A percentile compares a stretch with the other conserved stretches of the same genome.
Evolutionary conservation across 331 rosid genomes (phyloP).

Genomic region (Prunus yedoensis): DNA sequence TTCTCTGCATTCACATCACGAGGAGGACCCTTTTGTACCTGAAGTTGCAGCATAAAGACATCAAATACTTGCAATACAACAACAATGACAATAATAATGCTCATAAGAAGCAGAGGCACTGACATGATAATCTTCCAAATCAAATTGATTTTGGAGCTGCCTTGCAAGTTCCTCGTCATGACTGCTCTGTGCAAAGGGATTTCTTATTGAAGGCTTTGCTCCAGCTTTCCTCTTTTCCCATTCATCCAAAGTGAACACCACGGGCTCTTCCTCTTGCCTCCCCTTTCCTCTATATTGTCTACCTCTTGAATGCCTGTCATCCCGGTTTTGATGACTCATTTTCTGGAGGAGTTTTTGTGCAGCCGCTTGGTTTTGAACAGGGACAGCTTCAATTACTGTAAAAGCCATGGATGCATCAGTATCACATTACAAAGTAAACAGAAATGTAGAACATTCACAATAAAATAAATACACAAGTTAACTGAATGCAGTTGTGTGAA

Average conservation of each 20-base stretch:
- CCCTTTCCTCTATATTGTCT: constrained; percentile 59
- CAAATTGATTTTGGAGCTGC: constrained; percentile 74
- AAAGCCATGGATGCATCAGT: constrained; percentile 14
- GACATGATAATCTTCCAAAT: constrained; percentile 65
- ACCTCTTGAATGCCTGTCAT: constrained; percentile 37
- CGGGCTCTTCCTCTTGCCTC: constrained; percentile 50
- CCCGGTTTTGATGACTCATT: constrained; percentile 50
- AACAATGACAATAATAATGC: not conserved
- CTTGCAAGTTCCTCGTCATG: constrained; percentile 75
- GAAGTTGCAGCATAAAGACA: constrained; percentile 23
- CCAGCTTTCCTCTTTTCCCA: constrained; percentile 60
- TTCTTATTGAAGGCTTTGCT: constrained; percentile 31
- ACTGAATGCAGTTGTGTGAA: not conserved
- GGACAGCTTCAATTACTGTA: constrained; percentile 70
- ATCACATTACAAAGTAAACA: not conserved
- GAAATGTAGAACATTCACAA: not conserved
- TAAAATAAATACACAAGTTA: not conserved
- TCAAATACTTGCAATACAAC: constrained; percentile 5
- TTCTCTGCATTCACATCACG: constrained; percentile 49
- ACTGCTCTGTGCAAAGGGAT: constrained; percentile 27
- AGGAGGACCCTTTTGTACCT: constrained; percentile 44
- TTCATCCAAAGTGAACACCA: constrained; percentile 63
- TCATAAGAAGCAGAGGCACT: constrained; percentile 18
- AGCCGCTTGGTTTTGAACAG: constrained; percentile 92
- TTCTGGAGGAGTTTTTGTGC: constrained; percentile 89